Evolutionary conservation across 2,329 filamentous ascomycete genomes (phyloP).

Genomic region (Camillea tinctor): DNA sequence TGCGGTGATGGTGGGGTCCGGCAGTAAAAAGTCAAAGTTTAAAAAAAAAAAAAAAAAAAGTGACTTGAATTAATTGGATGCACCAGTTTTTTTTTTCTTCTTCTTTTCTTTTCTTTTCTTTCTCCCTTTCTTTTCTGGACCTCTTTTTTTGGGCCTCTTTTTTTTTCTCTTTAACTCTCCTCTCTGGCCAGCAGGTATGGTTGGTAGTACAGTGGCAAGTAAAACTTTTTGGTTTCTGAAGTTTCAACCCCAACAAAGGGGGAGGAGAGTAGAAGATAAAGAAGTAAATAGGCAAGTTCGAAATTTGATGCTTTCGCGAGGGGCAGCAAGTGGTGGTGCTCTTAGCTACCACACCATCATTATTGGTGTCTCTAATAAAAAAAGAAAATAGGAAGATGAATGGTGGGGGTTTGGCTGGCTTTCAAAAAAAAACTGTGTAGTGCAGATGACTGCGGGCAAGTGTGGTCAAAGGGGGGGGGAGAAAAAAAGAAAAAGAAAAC

Average conservation of each 20-base stretch:
- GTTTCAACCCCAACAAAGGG: not conserved
- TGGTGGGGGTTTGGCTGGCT: not conserved
- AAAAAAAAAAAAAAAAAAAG: too few species aligned
- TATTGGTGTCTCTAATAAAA: not conserved
- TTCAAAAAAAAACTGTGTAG: not conserved
- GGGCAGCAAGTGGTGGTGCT: not conserved
- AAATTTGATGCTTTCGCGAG: not conserved
- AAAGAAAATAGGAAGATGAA: not conserved
- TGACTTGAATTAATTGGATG: not conserved
- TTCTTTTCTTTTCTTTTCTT: not conserved
- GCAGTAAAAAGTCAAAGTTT: not conserved
- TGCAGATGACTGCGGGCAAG: not conserved
- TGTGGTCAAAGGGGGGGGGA: too few species aligned
- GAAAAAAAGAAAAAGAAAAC: not conserved
- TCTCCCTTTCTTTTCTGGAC: too few species aligned
- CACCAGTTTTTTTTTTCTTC: not conserved
- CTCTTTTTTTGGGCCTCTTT: not conserved
- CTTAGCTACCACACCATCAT: not conserved
- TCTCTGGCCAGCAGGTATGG: not conserved
- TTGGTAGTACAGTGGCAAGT: not conserved
- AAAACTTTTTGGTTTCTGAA: too few species aligned
- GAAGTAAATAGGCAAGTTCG: not conserved
- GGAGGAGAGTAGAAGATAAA: too few species aligned
- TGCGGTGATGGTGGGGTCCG: not conserved
- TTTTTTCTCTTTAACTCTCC: not conserved